Base-by-base conservation (phyloP, 1,284 basidiomycete species). In the Athelia psychrophila region DNA sequence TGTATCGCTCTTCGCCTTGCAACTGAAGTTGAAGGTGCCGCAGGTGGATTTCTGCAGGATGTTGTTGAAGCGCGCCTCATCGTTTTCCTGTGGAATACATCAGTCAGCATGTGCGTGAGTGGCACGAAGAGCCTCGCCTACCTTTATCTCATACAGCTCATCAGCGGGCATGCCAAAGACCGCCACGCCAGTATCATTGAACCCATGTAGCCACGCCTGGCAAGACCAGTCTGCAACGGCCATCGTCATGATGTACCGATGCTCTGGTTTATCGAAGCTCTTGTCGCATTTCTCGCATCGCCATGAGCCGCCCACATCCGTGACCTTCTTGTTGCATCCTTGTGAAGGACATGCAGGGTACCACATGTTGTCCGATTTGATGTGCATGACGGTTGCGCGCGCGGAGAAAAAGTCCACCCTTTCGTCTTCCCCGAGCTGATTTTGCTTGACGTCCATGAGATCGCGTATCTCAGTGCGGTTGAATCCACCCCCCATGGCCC, bases 221-320 rank as follows among this genome's bases (percentile, higher is more conserved):
- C 86, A 88, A 15, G 93, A 90, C 71, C 88, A 82, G 69, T 99
- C 97, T 35, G 93, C 85, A 13, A 94, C 88, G 51, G 93, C 93
- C 72, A 97, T 80, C 25, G 85, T 81, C 57, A 99, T 80, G 57
- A 98, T 88, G 70, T 98, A 99, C 91, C 96, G 80, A 68, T 95
- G 83, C 60, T 93, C 83, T 3, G 96, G 96, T 32, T 77, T 76
- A 6, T 77, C 76, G 66, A 82, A 91, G 51, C 71, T 81, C 62
- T 81, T 82, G 54, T 93, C 84, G 68, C 97, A 99, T 71, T 96
- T 98, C 64, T 99, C 96, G 69, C 97, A 99, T 46, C 83, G 75
- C 95, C 95, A 99, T 20, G 76, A 78, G 45, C 79, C 80, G 27
- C 79, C 79, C 33, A 81, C 74, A 53, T 91, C 80, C 1, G 81